phyloP scores from a whole-genome alignment of 305 asterid species.

The Coffea humblotiana region DNA sequence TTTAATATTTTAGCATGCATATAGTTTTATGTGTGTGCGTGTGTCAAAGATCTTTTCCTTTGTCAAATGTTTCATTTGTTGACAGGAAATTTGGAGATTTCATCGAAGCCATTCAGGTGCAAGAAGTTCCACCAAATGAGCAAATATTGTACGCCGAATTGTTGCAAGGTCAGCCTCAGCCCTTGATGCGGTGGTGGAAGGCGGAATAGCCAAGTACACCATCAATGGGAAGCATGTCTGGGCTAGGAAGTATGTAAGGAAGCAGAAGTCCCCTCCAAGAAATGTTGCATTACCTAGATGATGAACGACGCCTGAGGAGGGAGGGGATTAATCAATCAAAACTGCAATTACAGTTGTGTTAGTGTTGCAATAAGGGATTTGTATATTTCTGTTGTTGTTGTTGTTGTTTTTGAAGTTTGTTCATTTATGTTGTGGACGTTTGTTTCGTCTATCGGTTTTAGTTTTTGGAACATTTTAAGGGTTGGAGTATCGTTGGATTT shows the following conservation, averaged over 20 bases:
- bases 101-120: conserved; percentile 59
- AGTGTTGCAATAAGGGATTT: too few relatives aligned
- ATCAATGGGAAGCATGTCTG: conserved; percentile 84
- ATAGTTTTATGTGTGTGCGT: too few relatives aligned
- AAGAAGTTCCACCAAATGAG: conserved; percentile 52
- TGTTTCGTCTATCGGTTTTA: too few relatives aligned
- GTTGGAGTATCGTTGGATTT: too few relatives aligned
- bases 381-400: too few relatives aligned
- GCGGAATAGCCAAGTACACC: conserved; percentile 57
- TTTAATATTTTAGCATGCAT: too few relatives aligned
- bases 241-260: conserved; percentile 66
- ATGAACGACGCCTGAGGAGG: background rate
- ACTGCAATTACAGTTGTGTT: too few relatives aligned
- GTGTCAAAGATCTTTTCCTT: too few relatives aligned
- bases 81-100: conserved; percentile 67
- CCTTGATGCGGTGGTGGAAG: conserved; percentile 42
- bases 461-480: too few relatives aligned
- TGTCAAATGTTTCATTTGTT: background rate
- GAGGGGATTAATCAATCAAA: too few relatives aligned
- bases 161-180: conserved; percentile 36
- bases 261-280: conserved; percentile 6
- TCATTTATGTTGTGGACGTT: too few relatives aligned
- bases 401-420: too few relatives aligned
- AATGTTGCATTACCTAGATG: background rate
- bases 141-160: conserved; percentile 63